phyloP scores from a whole-genome alignment of 176 grass and related monocot species.

The bread wheat (Triticum aestivum) region DNA sequence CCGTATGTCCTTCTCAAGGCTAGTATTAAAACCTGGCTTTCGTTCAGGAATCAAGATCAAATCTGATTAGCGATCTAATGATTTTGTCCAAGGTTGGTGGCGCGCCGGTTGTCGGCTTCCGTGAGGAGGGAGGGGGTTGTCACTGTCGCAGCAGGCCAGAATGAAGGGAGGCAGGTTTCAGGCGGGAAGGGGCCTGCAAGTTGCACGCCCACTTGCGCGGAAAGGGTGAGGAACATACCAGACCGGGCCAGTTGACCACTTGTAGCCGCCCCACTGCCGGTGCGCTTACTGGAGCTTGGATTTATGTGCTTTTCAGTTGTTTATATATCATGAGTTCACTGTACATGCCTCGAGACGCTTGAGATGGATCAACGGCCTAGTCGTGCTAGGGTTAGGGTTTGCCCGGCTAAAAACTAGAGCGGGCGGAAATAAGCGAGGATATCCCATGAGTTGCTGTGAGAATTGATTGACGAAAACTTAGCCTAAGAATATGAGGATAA shows the following conservation, averaged over 20 bases:
- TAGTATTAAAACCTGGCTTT: neutral
- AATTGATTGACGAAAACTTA: too few species aligned
- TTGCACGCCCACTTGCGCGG: neutral
- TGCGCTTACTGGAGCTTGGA: neutral
- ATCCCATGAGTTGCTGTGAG: too few species aligned
- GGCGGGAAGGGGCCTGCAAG: neutral
- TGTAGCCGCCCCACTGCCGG: neutral
- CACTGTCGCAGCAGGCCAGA: neutral
- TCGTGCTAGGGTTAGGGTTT: neutral
- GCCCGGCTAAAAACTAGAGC: neutral
- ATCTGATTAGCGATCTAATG: neutral
- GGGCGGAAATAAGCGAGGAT: too few species aligned
- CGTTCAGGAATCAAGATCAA: neutral
- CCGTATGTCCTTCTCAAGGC: neutral
- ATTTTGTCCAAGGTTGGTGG: slow-evolving; percentile 5
- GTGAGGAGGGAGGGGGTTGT: neutral
- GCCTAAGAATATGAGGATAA: too few species aligned
- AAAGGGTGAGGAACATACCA: neutral
- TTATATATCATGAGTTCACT: neutral
- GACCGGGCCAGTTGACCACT: neutral
- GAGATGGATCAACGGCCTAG: neutral
- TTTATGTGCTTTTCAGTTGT: neutral
- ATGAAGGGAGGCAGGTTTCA: neutral
- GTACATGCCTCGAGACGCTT: neutral
- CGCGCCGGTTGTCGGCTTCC: neutral